Base-by-base conservation (phyloP, 1,284 basidiomycete species). In the Leccinum fallax region DNA sequence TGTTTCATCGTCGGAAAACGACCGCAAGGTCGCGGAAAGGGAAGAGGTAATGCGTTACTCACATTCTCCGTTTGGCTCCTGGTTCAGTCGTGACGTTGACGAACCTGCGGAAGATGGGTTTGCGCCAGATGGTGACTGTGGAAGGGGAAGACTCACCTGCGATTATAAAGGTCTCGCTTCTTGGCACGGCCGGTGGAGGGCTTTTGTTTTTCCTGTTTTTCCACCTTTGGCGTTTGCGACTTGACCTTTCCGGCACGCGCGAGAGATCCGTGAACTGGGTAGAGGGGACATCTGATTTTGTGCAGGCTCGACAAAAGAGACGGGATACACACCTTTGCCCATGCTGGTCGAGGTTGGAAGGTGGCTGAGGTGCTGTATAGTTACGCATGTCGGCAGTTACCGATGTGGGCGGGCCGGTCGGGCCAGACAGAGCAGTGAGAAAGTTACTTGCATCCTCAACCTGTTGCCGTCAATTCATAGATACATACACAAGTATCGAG, bases 231-330 rank as follows among this genome's bases (percentile, higher is more conserved):
- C 74, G 89, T 92, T 82, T 97, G 94, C 73, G 92, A 94, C 85
- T 94, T 97, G 87, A 98, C 96, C 89, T 98, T 98, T 82, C 95
- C 96, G 80, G 96, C 96, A 88, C 97, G 97, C 81, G 96, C 96
- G 83, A 98, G 94, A 78, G 96, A 98, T 81, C 97, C 96, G 93
- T 98, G 97, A 83, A 98, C 97, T 93, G 32, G n/a, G 30, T 36
- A 13, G 26, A 13, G 54, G 19, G 59, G 58, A 57, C 16, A n/a
- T 46, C 48, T 46, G 32, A 46, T 32, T 28, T 36, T 16, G 26
- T 1, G 6, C 4, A 60, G 16, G 13, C 24, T 36, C 54, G 57
- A 55, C 48, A 38, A 54, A 28, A 24, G 34, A 53, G 15, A 26
- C 2, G 10, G 5, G 48, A 46, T 68, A 63, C 67, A 61, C 66